These are phyloP conservation scores for Ophiostoma montium DNA, from an alignment of 2,329 filamentous ascomycete species.

Conservation along the genomic window DNA sequence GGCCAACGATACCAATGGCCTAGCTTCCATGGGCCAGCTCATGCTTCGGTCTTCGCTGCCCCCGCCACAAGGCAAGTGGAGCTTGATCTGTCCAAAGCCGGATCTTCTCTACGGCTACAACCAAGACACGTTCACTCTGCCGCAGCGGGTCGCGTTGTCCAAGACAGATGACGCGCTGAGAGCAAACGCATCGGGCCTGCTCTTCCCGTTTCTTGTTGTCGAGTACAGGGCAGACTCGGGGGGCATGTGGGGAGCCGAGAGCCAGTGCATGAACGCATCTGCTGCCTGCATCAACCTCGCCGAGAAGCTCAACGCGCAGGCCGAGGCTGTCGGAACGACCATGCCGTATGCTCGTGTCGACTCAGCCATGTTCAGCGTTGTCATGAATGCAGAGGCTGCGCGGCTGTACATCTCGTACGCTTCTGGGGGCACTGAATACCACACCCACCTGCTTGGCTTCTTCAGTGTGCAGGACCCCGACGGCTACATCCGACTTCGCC, in stretches of 20 bases:
- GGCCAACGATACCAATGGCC: neutral
- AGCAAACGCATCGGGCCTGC: neutral
- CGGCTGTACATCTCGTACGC: neutral
- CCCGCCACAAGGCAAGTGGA: too few relatives aligned
- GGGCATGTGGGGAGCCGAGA: neutral
- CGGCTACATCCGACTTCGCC: neutral
- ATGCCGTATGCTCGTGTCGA: neutral
- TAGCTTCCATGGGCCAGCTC: neutral
- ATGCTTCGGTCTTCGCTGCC: neutral
- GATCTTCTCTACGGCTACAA: neutral
- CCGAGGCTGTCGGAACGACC: neutral
- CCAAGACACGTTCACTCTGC: neutral
- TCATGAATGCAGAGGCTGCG: neutral
- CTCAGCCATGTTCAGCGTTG: neutral
- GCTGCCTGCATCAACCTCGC: neutral
- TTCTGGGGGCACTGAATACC: neutral
- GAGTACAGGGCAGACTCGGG: neutral
- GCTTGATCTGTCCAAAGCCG: too few relatives aligned
- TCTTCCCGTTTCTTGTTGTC: neutral
- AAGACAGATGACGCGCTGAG: neutral
- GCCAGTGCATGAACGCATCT: neutral
- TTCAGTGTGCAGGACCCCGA: neutral
- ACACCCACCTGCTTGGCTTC: neutral
- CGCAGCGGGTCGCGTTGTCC: neutral
- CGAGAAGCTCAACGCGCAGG: neutral